These are phyloP conservation scores for Cutaneotrichosporon sp. DNA, from an alignment of 1,284 basidiomycete genomes.

Conservation along the genomic window DNA sequence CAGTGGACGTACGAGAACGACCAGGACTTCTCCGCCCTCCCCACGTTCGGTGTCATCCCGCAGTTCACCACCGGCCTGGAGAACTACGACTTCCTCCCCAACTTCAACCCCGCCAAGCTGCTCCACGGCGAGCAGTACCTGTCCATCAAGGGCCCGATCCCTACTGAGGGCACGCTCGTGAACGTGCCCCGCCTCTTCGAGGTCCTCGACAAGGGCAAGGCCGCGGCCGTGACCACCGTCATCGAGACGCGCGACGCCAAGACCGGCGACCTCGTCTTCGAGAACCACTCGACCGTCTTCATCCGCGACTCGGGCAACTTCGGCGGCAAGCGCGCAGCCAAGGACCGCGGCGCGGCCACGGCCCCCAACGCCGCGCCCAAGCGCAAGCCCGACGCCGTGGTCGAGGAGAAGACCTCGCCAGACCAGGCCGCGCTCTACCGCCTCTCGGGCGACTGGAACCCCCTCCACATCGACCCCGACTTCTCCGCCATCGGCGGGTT, in stretches of 20 bases:
- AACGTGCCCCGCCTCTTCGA: conserved; percentile 60
- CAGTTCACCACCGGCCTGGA: conserved; percentile 70
- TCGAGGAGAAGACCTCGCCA: conserved; percentile 76
- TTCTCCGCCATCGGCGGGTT: conserved; percentile 95
- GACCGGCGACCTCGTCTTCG: conserved; percentile 77
- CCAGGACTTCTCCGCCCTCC: conserved; percentile 76
- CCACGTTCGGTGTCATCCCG: conserved; percentile 95
- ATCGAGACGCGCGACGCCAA: conserved; percentile 73
- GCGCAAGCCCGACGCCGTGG: conserved; percentile 73
- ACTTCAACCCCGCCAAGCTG: conserved; percentile 94
- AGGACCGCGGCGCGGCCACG: conserved; percentile 85
- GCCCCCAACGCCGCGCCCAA: conserved; percentile 78
- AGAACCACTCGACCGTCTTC: conserved; percentile 89
- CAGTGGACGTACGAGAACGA: conserved; percentile 88
- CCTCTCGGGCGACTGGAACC: conserved; percentile 84
- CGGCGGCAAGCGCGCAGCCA: conserved; percentile 74
- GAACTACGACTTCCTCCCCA: conserved; percentile 72
- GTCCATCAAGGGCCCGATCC: conserved; percentile 79
- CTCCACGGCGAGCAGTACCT: conserved; percentile 97
- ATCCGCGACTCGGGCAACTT: conserved; percentile 93
- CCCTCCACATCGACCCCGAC: conserved; percentile 86
- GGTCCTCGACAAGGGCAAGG: conserved; percentile 65
- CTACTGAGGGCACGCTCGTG: conserved; percentile 76
- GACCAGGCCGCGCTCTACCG: conserved; percentile 88
- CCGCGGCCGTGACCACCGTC: conserved; percentile 75